Conservation (phyloP, 805 yeast species). For the Monosporozyma unispora region DNA sequence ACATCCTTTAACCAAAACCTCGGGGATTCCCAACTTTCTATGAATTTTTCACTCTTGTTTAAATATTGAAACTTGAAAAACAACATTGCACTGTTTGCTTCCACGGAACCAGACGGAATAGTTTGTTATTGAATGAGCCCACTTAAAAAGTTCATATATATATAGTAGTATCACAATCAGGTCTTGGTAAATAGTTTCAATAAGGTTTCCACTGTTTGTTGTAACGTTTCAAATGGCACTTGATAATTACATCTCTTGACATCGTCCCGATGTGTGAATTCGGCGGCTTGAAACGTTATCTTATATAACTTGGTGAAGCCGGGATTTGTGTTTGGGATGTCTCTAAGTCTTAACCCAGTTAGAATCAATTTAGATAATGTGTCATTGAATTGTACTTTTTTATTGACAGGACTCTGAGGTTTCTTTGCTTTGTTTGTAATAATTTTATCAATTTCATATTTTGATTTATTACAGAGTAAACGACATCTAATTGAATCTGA, state of each 20-base stretch:
- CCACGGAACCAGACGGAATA: background rate
- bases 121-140: background rate
- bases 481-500: background rate
- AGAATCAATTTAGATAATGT: slow-evolving; percentile 29
- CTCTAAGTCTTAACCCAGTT: slow-evolving; percentile 32
- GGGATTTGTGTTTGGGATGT: slow-evolving; percentile 23
- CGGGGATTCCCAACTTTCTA: too few species aligned
- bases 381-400: slow-evolving; percentile 19
- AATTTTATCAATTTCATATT: background rate
- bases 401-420: background rate
- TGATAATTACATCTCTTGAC: background rate
- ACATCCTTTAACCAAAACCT: too few species aligned
- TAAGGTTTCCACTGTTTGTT: slow-evolving; percentile 31
- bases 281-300: slow-evolving; percentile 31
- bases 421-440: background rate
- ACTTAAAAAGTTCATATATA: too few species aligned
- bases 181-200: slow-evolving; percentile 28
- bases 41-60: too few species aligned
- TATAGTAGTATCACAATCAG: too few species aligned
- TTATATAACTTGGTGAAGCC: slow-evolving; percentile 31
- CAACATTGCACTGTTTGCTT: background rate
- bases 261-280: slow-evolving; percentile 31
- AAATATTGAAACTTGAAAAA: background rate
- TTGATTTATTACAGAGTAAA: background rate
- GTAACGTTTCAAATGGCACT: slow-evolving; percentile 26